phyloP scores from a whole-genome alignment of 176 grass and related monocot species.

The Phoenix dactylifera region DNA sequence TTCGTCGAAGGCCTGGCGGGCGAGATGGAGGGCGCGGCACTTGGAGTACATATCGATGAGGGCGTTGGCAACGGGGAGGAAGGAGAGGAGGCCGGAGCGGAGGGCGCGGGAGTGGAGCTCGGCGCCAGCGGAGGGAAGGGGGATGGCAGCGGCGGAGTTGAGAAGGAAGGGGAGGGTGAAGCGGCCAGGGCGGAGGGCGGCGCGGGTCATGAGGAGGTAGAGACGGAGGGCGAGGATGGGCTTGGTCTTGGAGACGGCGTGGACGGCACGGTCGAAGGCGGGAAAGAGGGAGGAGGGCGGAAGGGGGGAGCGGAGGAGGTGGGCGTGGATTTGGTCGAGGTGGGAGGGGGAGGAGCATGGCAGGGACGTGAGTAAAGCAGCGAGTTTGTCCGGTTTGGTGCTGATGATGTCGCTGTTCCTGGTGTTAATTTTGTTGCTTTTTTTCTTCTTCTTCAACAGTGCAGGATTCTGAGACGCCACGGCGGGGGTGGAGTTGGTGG shows the following conservation, averaged over 20 bases:
- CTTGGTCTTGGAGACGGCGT: constrained; percentile 33
- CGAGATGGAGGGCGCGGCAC: constrained; percentile 32
- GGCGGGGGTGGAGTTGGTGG: no score
- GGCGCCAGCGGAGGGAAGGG: constrained; percentile 26
- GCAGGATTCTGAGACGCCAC: no score
- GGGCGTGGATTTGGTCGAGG: constrained; percentile 30
- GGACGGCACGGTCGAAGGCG: constrained; percentile 35
- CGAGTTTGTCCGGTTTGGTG: constrained; percentile 1
- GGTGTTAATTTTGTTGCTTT: no score
- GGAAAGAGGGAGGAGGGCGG: constrained; percentile 13
- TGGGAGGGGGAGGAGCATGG: constrained; percentile 22
- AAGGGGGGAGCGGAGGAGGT: constrained; percentile 31
- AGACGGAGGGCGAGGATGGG: constrained; percentile 31
- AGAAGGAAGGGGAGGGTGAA: constrained; percentile 63
- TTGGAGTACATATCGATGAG: constrained; percentile 65
- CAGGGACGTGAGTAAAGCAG: constrained; percentile 15
- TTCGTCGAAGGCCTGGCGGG: constrained; percentile 32
- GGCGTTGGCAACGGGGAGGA: constrained; percentile 59
- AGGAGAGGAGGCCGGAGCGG: constrained; percentile 41
- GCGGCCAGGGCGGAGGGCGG: constrained; percentile 36
- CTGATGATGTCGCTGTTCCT: no score
- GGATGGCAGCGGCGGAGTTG: constrained; percentile 46
- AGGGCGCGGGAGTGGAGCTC: constrained; percentile 47
- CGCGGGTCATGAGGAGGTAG: constrained; percentile 47
- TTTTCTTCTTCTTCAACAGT: no score